phyloP scores from a whole-genome alignment of 2,329 filamentous ascomycete species.

The Lithohypha guttulata region DNA sequence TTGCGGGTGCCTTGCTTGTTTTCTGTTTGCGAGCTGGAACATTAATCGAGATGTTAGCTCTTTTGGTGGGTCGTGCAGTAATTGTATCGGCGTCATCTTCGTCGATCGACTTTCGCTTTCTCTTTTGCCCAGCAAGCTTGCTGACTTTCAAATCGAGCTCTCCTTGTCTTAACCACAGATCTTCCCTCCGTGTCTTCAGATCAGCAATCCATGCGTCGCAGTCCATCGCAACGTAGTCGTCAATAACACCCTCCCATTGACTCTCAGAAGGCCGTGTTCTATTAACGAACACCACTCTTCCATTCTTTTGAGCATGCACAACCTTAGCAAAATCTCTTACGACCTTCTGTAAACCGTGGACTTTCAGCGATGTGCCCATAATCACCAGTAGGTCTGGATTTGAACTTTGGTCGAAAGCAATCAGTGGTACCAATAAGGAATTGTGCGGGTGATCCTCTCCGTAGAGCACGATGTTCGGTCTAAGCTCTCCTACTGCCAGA shows the following conservation, averaged over 20 bases:
- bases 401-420: slow-evolving; percentile 55
- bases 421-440: slow-evolving; percentile 56
- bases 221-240: slow-evolving; percentile 66
- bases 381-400: slow-evolving; percentile 59
- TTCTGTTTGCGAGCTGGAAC: neutral
- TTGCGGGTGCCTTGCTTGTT: neutral
- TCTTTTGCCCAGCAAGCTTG: slow-evolving; percentile 17
- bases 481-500: slow-evolving; percentile 55
- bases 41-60: slow-evolving; percentile 11
- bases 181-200: slow-evolving; percentile 47
- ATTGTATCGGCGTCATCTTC: slow-evolving; percentile 9
- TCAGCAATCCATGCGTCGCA: slow-evolving; percentile 63
- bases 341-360: slow-evolving; percentile 61
- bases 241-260: slow-evolving; percentile 60
- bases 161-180: slow-evolving; percentile 41
- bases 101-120: slow-evolving; percentile 18
- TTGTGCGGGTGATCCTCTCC: slow-evolving; percentile 62
- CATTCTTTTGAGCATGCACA: slow-evolving; percentile 50
- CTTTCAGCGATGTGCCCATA: slow-evolving; percentile 58
- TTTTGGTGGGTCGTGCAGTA: slow-evolving; percentile 14
- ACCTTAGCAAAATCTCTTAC: slow-evolving; percentile 62
- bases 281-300: slow-evolving; percentile 57
- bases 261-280: slow-evolving; percentile 62
- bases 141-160: slow-evolving; percentile 21
- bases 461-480: slow-evolving; percentile 64